Percentiles rank a stretch among this genome's conserved stretches.
These are phyloP conservation scores for Podospora fimiseda DNA, from an alignment of 495 filamentous ascomycete species.

Conservation along the genomic window DNA sequence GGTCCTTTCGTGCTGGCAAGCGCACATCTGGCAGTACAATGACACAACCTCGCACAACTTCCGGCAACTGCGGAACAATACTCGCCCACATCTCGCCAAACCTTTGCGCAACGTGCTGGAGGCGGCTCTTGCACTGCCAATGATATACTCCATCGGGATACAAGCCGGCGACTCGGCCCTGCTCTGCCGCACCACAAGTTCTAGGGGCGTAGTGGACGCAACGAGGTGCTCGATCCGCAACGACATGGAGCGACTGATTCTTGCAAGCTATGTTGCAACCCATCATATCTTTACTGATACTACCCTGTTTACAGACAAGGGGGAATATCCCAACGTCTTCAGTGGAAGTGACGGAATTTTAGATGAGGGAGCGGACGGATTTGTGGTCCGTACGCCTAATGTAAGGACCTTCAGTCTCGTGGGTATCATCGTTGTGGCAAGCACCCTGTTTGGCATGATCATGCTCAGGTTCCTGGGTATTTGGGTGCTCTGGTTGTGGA, in stretches of 20 bases:
- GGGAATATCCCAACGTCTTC: not conserved
- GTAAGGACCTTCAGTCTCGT: too few species aligned
- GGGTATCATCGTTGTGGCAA: too few species aligned
- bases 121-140: too few species aligned
- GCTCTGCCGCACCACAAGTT: not conserved
- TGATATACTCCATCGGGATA: not conserved
- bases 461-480: too few species aligned
- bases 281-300: not conserved
- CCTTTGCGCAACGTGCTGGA: not conserved
- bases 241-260: not conserved
- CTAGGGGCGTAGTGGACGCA: not conserved
- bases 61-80: not conserved
- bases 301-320: not conserved
- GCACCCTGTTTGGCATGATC: too few species aligned
- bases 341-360: not conserved
- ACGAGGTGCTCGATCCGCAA: not conserved
- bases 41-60: not conserved
- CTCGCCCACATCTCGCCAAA: not conserved
- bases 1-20: slow-evolving; percentile 2
- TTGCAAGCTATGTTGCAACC: not conserved
- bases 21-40: not conserved
- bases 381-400: too few species aligned
- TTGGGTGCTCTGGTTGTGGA: too few species aligned
- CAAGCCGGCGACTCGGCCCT: slow-evolving; percentile 2
- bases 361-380: not conserved